Base-by-base conservation (phyloP, 257 asterid genomes). In the Gentiana macrophylla region DNA sequence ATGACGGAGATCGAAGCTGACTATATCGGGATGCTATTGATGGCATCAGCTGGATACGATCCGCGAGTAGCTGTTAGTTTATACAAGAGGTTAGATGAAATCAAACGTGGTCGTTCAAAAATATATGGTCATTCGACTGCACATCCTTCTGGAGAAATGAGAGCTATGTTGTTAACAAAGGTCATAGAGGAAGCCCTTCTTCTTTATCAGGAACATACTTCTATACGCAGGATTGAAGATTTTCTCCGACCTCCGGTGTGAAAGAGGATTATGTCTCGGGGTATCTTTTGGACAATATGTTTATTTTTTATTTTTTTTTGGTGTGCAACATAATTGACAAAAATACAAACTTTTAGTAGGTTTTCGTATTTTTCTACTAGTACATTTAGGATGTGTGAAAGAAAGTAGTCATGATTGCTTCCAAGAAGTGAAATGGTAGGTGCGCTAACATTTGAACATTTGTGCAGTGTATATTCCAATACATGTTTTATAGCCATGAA, bases 131-230 rank as follows among this genome's bases (percentile, higher is more conserved):
- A 89, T 75, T 80, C 86, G 10, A 81, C 94, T 4, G 83, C 97
- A 49, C 97, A 89, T 76, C 97, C 97, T 49, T 89, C 97, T 3
- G 97, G 94, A 4, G 77, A 73, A 75, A 85, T 79, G 83, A 81
- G 95, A 75, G 84, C 95, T 43, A 65, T 70, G 58, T 43, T 79
- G 33, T 81, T 88, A 59, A 86, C 97, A 54, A 60, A 78, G 70
- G 97, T 85, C 63, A 89, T 89, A 94, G 97, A 85, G 65, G 95
- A 89, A 66, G 97, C 91, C 53, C 68, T 85, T 15, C 15, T 50
- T 47, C 68, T 89, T 6, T 89, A 83, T 34, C 55, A 80, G 65
- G 91, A 89, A 59, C 69, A 55, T 2, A 79, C 70, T 59, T 41
- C 82, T 0, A 94, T 94, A 35, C 70, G 78, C 10, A 82, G 89